phyloP scores from a whole-genome alignment of 2,329 filamentous ascomycete genomes.

The Nothomitra cinnamomea region DNA sequence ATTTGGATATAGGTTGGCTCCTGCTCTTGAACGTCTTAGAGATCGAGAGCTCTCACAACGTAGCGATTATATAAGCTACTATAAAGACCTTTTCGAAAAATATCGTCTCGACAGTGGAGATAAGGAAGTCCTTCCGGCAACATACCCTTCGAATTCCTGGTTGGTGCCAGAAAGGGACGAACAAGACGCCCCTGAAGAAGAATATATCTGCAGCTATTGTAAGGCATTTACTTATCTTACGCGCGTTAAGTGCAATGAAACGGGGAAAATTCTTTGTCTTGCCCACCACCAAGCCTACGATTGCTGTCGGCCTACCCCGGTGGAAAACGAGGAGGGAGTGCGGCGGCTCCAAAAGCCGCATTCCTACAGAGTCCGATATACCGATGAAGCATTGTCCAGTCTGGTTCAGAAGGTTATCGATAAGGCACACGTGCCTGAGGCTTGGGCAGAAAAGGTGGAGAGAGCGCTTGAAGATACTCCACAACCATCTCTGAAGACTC shows the following conservation, averaged over 20 bases:
- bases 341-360: constrained; percentile 44
- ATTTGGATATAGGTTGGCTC: constrained; percentile 37
- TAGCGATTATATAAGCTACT: constrained; percentile 48
- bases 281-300: constrained; percentile 63
- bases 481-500: constrained; percentile 67
- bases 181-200: constrained; percentile 68
- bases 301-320: constrained; percentile 56
- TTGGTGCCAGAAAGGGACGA: constrained; percentile 20
- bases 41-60: constrained; percentile 56
- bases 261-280: constrained; percentile 68
- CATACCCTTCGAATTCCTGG: constrained; percentile 13
- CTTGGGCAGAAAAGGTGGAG: constrained; percentile 82
- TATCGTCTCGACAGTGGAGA: constrained; percentile 11
- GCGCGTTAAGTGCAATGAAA: constrained; percentile 68
- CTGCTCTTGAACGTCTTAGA: constrained; percentile 64
- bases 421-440: constrained; percentile 69
- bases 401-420: constrained; percentile 65
- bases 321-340: constrained; percentile 49
- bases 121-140: constrained; percentile 18
- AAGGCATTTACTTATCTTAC: constrained; percentile 86
- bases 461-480: constrained; percentile 69
- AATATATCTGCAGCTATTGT: constrained; percentile 82
- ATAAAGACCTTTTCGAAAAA: constrained; percentile 24
- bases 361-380: constrained; percentile 47
- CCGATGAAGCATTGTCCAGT: constrained; percentile 48